These are phyloP conservation scores for Lathyrus oleraceus DNA, from an alignment of 306 rosid genomes.

Conservation along the genomic window DNA sequence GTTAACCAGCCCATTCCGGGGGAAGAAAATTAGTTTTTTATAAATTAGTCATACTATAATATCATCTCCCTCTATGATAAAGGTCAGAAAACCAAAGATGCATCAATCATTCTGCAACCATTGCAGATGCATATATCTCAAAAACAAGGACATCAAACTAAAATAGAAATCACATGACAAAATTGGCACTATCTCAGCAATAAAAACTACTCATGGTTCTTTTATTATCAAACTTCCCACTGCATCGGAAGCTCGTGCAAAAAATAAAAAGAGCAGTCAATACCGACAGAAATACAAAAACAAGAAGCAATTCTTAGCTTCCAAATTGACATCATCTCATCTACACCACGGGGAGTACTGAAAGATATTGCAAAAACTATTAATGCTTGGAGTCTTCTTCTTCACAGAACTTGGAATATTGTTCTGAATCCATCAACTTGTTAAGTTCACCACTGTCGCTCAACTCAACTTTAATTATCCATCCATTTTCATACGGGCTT, in stretches of 20 bases:
- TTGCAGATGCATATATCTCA: background rate
- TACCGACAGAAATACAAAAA: slow-evolving; percentile 1
- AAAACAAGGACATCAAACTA: background rate
- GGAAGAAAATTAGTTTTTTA: no score
- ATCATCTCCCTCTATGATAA: no score
- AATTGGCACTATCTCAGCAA: background rate
- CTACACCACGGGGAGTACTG: slow-evolving; percentile 26
- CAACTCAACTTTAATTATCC: slow-evolving; percentile 83
- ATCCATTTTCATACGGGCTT: slow-evolving; percentile 83
- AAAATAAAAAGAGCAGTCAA: slow-evolving; percentile 25
- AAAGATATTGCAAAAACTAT: slow-evolving; percentile 31
- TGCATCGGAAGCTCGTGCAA: slow-evolving; percentile 31
- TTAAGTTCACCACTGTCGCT: slow-evolving; percentile 58
- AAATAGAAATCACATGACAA: background rate
- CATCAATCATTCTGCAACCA: background rate
- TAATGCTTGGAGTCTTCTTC: slow-evolving; percentile 86
- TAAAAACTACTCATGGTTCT: background rate
- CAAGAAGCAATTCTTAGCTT: slow-evolving; percentile 32
- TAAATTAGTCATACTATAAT: no score
- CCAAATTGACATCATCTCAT: slow-evolving; percentile 33
- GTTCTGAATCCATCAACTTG: slow-evolving; percentile 78
- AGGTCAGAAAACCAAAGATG: background rate
- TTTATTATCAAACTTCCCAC: slow-evolving; percentile 23
- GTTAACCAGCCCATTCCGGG: background rate
- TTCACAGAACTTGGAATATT: slow-evolving; percentile 92